These are phyloP conservation scores for Ogataea nitratoaversa DNA, from an alignment of 805 yeast genomes.

Conservation along the genomic window DNA sequence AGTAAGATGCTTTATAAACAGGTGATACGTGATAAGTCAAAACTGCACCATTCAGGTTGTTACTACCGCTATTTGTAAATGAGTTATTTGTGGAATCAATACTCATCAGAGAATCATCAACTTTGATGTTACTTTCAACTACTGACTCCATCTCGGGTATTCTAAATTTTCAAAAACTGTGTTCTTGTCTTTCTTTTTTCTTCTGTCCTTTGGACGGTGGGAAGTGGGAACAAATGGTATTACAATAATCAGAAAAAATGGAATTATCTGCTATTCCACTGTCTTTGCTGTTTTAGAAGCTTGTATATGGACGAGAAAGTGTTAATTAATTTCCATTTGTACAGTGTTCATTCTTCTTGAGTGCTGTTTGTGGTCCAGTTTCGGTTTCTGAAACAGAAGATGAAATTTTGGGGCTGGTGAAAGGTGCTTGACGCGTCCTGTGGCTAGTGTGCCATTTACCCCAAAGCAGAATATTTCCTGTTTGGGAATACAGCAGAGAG, in stretches of 20 bases:
- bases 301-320: no score
- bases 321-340: no score
- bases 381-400: no score
- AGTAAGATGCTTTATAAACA: conserved; percentile 57
- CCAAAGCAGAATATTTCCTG: background rate
- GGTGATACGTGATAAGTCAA: conserved; percentile 24
- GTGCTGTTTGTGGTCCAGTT: no score
- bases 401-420: no score
- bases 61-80: background rate
- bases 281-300: background rate
- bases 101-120: conserved; percentile 10
- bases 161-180: background rate
- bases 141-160: conserved; percentile 5
- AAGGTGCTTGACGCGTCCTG: background rate
- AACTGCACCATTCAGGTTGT: conserved; percentile 1
- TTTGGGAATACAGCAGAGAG: background rate
- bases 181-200: no score
- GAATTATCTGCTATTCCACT: background rate
- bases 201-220: background rate
- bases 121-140: conserved; percentile 3
- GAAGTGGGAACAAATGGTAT: no score
- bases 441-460: background rate
- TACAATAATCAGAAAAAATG: background rate
- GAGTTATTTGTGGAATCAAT: conserved; percentile 7
- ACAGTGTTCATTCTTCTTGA: no score